A percentile compares a stretch with the other conserved stretches of the same genome.
Evolutionary conservation across 2,329 filamentous ascomycete species (phyloP).

Genomic region (Xylaria sp.): DNA sequence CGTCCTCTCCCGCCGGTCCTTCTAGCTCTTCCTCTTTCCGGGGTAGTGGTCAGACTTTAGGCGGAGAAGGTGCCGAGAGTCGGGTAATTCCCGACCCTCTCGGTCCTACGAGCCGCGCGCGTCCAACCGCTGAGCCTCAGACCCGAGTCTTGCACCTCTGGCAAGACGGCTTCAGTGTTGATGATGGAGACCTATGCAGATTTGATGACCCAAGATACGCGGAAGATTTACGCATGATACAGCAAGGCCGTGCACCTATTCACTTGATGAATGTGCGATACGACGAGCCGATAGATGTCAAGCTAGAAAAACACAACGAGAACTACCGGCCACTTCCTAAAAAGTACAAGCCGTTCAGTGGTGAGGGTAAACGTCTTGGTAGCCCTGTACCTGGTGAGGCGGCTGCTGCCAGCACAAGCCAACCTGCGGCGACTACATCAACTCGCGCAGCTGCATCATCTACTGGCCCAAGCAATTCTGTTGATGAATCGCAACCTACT

Average conservation of each 20-base stretch:
- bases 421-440: slow-evolving; percentile 49
- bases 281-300: slow-evolving; percentile 81
- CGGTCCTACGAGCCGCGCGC: slow-evolving; percentile 47
- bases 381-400: slow-evolving; percentile 76
- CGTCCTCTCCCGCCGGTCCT: slow-evolving; percentile 60
- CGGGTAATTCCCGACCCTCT: slow-evolving; percentile 72
- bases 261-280: slow-evolving; percentile 80
- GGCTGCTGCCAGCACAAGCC: slow-evolving; percentile 40
- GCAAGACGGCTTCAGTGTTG: slow-evolving; percentile 86
- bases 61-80: slow-evolving; percentile 79
- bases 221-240: slow-evolving; percentile 77
- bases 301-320: slow-evolving; percentile 79
- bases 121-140: slow-evolving; percentile 59
- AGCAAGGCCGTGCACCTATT: slow-evolving; percentile 78
- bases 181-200: slow-evolving; percentile 79
- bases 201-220: slow-evolving; percentile 83
- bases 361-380: slow-evolving; percentile 77
- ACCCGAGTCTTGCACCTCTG: slow-evolving; percentile 80
- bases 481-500: slow-evolving; percentile 74
- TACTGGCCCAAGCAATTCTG: slow-evolving; percentile 46
- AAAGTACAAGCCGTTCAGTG: slow-evolving; percentile 79
- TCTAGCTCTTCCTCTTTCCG: slow-evolving; percentile 68
- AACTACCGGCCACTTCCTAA: slow-evolving; percentile 78
- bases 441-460: slow-evolving; percentile 48
- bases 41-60: slow-evolving; percentile 78